These are phyloP conservation scores for Yarrowia deformans DNA, from an alignment of 805 yeast species.

Conservation along the genomic window DNA sequence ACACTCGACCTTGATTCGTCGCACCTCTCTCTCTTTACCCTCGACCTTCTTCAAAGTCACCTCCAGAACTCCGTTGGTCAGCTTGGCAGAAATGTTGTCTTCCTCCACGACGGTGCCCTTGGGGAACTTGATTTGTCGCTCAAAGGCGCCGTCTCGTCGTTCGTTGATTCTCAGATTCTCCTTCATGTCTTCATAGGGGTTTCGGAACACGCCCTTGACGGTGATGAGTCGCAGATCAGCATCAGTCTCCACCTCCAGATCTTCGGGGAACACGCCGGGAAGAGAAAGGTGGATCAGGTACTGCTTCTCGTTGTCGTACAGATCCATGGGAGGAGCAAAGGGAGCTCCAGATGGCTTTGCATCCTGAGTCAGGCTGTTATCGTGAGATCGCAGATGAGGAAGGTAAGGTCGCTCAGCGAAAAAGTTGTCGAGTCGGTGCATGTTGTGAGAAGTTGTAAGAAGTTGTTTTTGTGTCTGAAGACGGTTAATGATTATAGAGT, in stretches of 20 bases:
- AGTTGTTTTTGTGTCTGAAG: slow-evolving; percentile 4
- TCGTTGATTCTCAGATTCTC: slow-evolving; percentile 58
- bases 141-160: slow-evolving; percentile 63
- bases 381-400: slow-evolving; percentile 28
- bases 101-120: slow-evolving; percentile 61
- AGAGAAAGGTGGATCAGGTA: slow-evolving; percentile 61
- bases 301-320: slow-evolving; percentile 58
- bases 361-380: slow-evolving; percentile 38
- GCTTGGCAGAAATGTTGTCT: slow-evolving; percentile 61
- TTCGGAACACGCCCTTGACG: slow-evolving; percentile 54
- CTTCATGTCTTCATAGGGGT: slow-evolving; percentile 50
- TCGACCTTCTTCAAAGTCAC: slow-evolving; percentile 58
- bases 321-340: slow-evolving; percentile 66
- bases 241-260: slow-evolving; percentile 65
- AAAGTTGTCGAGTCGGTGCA: slow-evolving; percentile 32
- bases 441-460: not conserved
- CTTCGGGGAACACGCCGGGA: slow-evolving; percentile 65
- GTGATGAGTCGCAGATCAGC: slow-evolving; percentile 63
- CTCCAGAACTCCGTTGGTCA: slow-evolving; percentile 62
- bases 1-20: slow-evolving; percentile 43
- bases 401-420: slow-evolving; percentile 34
- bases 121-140: slow-evolving; percentile 65
- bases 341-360: slow-evolving; percentile 24
- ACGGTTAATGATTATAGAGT: not conserved
- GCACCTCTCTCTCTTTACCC: slow-evolving; percentile 49